These are phyloP conservation scores for Dendrobium catenatum DNA, from an alignment of 106 monocot genomes.

Conservation along the genomic window DNA sequence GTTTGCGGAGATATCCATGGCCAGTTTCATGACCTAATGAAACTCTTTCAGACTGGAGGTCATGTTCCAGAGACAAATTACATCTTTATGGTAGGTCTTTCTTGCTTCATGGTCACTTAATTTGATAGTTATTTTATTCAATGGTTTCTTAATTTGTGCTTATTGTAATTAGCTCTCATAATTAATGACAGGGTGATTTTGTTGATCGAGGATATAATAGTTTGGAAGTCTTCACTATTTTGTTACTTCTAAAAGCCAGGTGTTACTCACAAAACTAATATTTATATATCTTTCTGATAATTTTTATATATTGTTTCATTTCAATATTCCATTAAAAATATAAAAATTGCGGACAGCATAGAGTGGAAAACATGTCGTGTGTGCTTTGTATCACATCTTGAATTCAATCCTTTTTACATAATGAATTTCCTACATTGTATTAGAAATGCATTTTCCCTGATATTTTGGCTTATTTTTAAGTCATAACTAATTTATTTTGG, in stretches of 20 bases:
- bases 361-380: neutral
- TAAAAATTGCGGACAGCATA: neutral
- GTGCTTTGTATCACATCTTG: constrained; percentile 1
- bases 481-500: too few species aligned
- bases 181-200: constrained; percentile 59
- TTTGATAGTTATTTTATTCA: neutral
- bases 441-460: neutral
- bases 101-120: neutral
- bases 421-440: neutral
- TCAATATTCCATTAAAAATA: neutral
- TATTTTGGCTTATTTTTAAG: neutral
- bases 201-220: constrained; percentile 83
- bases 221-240: constrained; percentile 75
- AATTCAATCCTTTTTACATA: neutral
- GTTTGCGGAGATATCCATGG: constrained; percentile 82
- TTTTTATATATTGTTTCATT: neutral
- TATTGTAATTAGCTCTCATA: constrained; percentile 6
- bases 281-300: neutral
- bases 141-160: constrained; percentile 6
- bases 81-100: constrained; percentile 57
- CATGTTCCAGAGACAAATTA: constrained; percentile 86
- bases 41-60: constrained; percentile 77
- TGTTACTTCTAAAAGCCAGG: constrained; percentile 80
- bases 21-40: constrained; percentile 82
- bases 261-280: constrained; percentile 16